Evolutionary conservation across 768 basidiomycete genomes (phyloP), one percentile per base, ranked within the genome.

Genomic region (Phaffia tasmanica): DNA sequence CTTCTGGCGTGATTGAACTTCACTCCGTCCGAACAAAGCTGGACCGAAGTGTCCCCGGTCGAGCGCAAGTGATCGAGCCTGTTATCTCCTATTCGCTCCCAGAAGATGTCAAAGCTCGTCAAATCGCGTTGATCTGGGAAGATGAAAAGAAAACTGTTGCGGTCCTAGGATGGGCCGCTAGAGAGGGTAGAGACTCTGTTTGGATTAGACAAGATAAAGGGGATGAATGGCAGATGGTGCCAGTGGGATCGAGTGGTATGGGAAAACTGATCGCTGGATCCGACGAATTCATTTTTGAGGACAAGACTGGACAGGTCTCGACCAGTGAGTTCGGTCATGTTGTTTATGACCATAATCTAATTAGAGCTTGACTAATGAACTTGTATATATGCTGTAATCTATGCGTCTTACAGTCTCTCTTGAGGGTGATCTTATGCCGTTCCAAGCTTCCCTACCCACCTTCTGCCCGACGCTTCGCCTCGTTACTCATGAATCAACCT

Each of bases 1-100:
- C 86, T 66, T 77, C 79, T n/a, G 88, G 88, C 0, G 76, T 77
- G 32, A 73, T 88, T 11, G 83, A 86, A 61, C 71, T 92, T 14
- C 66, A 62, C 14, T 49, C 42, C 8, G 53, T 67, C 47, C 47
- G 42, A 32, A 56, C 66, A 11, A 67, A 67, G 55, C 54, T 67
- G 21, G 60, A 55, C n/a, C 32, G 59, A 21, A 49, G n/a, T 23
- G 23, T 48, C 27, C 59, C 59, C 1, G 59, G 59, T 46, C 59
- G 59, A 15, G 11, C 63, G 4, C 32, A 54, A 8, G 42, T 47
- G 0, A 29, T 32, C 23, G 63, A 53, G 18, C 54, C 35, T 23
- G 50, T 42, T 27, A 29, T 19, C 23, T 15, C 29, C 35, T 25
- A 32, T n/a, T 23, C 29, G 16, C 47, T 65, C 29, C 55, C 48